phyloP scores from a whole-genome alignment of 768 basidiomycete genomes.

The Podaxis mareebaensis region DNA sequence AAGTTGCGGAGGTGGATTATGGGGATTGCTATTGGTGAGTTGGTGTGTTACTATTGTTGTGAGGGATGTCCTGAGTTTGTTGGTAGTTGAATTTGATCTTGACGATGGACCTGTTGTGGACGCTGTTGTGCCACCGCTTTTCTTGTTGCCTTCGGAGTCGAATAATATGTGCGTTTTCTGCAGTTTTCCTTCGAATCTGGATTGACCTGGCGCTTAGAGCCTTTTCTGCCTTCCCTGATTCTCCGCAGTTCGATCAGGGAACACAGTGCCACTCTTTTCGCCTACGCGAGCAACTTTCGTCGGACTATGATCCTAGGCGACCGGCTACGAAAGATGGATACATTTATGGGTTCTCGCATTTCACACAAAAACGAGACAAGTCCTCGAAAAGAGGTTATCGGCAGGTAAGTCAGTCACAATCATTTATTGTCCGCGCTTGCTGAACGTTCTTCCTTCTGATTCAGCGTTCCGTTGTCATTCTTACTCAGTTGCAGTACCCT shows the following conservation, averaged over 20 bases:
- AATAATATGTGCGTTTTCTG: conserved; percentile 77
- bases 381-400: conserved; percentile 76
- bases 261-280: conserved; percentile 86
- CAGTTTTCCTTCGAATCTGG: neutral
- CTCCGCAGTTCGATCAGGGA: conserved; percentile 81
- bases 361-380: conserved; percentile 67
- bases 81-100: conserved; percentile 81
- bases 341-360: conserved; percentile 77
- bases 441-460: neutral
- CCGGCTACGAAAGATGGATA: conserved; percentile 58
- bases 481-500: conserved; percentile 80
- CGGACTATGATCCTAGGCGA: conserved; percentile 27
- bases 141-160: conserved; percentile 62
- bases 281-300: conserved; percentile 50
- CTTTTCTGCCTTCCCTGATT: conserved; percentile 92
- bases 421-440: neutral
- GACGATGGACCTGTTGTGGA: conserved; percentile 83
- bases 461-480: conserved; percentile 78
- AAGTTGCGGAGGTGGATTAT: conserved; percentile 69
- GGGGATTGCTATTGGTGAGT: conserved; percentile 63
- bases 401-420: conserved; percentile 49
- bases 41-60: neutral
- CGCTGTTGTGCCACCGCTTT: conserved; percentile 66
- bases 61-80: neutral
- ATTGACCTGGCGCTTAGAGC: conserved; percentile 50